Conservation (phyloP, 2,329 filamentous ascomycete species). For the Juglanconis sp. region DNA sequence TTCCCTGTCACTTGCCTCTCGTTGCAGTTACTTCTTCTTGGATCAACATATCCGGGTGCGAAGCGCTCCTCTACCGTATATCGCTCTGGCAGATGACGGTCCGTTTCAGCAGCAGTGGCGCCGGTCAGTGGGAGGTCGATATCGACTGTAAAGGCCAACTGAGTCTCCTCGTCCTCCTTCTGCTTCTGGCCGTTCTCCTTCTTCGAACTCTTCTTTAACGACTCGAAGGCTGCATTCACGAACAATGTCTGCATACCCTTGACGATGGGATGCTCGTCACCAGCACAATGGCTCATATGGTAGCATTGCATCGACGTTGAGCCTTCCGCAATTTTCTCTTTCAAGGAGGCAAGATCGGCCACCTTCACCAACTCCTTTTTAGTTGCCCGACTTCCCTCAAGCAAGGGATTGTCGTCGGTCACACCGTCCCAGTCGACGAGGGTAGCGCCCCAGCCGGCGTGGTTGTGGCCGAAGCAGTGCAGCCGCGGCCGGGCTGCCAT, state of each 20-base stretch:
- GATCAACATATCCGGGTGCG: no score
- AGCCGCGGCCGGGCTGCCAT: constrained; percentile 28
- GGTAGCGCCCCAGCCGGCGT: constrained; percentile 36
- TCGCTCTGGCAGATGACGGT: no score
- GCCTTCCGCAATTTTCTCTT: neutral
- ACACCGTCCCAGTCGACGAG: constrained; percentile 44
- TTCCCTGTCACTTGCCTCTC: no score
- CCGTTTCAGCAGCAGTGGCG: no score
- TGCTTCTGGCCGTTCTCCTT: neutral
- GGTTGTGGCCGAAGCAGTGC: constrained; percentile 37
- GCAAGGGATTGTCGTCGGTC: neutral
- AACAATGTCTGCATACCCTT: neutral
- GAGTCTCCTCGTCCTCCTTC: neutral
- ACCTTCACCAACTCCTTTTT: neutral
- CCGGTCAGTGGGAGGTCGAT: neutral
- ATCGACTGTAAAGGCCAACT: neutral
- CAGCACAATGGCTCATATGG: neutral
- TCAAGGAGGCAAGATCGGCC: neutral
- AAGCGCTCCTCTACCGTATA: no score
- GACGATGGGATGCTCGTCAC: neutral
- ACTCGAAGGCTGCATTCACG: neutral
- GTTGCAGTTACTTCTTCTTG: no score
- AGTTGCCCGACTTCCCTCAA: neutral
- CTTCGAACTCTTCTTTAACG: no score
- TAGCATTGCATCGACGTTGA: neutral